Evolutionary conservation across 169 alveolate genomes (phyloP).

Genomic region (Eimeria zaria): DNA sequence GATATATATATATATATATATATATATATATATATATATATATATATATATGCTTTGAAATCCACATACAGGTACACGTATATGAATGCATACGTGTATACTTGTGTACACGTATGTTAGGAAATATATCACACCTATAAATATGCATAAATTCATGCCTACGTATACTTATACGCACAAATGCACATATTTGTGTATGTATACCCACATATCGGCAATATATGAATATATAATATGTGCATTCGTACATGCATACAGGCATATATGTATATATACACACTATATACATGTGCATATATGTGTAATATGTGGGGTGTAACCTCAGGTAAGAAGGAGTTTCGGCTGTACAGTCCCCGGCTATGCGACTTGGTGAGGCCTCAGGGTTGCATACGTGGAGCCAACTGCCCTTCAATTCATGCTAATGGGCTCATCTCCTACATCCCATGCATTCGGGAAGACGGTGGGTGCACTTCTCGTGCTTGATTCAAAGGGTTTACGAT

Average conservation of each 20-base stretch:
- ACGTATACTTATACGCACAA: neutral
- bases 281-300: neutral
- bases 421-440: slow-evolving; percentile 64
- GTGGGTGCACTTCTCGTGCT: neutral
- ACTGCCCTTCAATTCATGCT: neutral
- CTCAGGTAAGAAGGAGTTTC: slow-evolving; percentile 50
- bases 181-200: too few relatives aligned
- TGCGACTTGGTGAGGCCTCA: neutral
- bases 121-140: too few relatives aligned
- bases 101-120: neutral
- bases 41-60: too few relatives aligned
- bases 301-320: neutral
- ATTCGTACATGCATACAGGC: neutral
- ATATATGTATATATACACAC: neutral
- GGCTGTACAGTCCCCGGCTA: slow-evolving; percentile 79
- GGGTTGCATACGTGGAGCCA: neutral
- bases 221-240: too few relatives aligned
- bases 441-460: slow-evolving; percentile 67
- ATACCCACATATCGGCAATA: neutral
- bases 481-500: neutral
- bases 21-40: too few relatives aligned
- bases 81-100: neutral
- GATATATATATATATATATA: too few relatives aligned
- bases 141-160: neutral
- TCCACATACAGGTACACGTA: too few relatives aligned